Evolutionary conservation across 106 monocot species (phyloP).

Genomic region (Dendrobium chrysotoxum): DNA sequence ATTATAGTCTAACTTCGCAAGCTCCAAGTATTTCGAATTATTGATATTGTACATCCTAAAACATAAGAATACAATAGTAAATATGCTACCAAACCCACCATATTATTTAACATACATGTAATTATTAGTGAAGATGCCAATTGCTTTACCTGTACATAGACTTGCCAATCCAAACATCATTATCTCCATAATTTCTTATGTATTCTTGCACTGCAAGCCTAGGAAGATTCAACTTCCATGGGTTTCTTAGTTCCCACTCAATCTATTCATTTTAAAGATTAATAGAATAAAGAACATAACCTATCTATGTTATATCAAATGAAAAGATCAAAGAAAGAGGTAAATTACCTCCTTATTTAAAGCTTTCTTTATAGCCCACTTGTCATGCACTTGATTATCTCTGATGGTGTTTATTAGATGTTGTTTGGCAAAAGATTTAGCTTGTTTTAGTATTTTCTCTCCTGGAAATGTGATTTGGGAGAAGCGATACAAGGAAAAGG

Average conservation of each 20-base stretch:
- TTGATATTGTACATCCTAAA: conserved; percentile 19
- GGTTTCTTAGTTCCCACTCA: conserved; percentile 6
- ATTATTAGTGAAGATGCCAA: too few relatives aligned
- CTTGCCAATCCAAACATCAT: too few relatives aligned
- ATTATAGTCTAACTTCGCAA: conserved; percentile 30
- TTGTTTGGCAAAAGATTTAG: conserved; percentile 8
- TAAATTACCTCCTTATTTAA: too few relatives aligned
- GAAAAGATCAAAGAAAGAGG: too few relatives aligned
- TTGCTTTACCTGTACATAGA: too few relatives aligned
- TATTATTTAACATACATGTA: too few relatives aligned
- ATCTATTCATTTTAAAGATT: not conserved
- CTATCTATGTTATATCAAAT: too few relatives aligned
- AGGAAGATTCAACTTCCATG: conserved; percentile 19
- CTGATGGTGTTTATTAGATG: conserved; percentile 9
- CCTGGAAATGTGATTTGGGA: conserved; percentile 31
- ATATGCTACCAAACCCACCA: too few relatives aligned
- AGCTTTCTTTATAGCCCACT: conserved; percentile 27
- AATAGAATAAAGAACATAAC: too few relatives aligned
- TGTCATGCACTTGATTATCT: conserved; percentile 16
- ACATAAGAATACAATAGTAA: too few relatives aligned
- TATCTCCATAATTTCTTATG: too few relatives aligned
- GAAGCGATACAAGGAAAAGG: conserved; percentile 27
- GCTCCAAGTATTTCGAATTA: conserved; percentile 26
- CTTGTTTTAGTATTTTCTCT: conserved; percentile 29
- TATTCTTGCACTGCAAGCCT: conserved; percentile 13